Evolutionary conservation across 495 filamentous ascomycete species (phyloP).

Genomic region (Podospora conica): DNA sequence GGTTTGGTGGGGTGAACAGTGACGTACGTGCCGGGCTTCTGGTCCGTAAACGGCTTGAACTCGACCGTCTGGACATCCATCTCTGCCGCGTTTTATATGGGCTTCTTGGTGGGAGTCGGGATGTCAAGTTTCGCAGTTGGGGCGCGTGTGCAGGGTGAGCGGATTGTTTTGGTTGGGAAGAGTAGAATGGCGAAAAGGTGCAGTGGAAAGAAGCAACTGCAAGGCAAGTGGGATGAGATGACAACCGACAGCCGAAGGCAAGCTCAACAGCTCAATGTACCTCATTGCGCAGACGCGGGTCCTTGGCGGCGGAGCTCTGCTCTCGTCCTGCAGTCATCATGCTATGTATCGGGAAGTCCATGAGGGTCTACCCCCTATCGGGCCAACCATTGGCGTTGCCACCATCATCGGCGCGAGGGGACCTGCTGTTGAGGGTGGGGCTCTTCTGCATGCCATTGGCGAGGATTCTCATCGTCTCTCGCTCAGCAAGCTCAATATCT

Average conservation of each 20-base stretch:
- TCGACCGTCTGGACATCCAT: conserved; percentile 75
- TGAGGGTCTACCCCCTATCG: not conserved
- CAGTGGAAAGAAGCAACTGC: not conserved
- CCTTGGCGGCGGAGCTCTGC: not conserved
- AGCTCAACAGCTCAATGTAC: not conserved
- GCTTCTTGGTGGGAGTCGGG: not conserved
- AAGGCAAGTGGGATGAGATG: not conserved
- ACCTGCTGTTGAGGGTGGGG: not conserved
- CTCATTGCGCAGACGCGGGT: not conserved
- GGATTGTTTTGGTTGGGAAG: not conserved
- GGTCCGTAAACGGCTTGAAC: conserved; percentile 78
- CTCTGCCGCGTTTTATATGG: not conserved
- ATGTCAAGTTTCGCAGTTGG: not conserved
- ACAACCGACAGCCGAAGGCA: not conserved
- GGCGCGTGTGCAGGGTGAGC: not conserved
- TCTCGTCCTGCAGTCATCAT: not conserved
- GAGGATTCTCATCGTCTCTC: not conserved
- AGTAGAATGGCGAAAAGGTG: not conserved
- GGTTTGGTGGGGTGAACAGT: conserved; percentile 21
- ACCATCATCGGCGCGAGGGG: too few relatives aligned
- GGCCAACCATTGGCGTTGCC: not conserved
- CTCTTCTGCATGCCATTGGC: not conserved
- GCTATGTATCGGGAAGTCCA: not conserved
- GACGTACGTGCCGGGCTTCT: conserved; percentile 98
- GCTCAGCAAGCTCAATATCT: not conserved